Evolutionary conservation across 768 basidiomycete species (phyloP).

Genomic region (Amanita thiersii): DNA sequence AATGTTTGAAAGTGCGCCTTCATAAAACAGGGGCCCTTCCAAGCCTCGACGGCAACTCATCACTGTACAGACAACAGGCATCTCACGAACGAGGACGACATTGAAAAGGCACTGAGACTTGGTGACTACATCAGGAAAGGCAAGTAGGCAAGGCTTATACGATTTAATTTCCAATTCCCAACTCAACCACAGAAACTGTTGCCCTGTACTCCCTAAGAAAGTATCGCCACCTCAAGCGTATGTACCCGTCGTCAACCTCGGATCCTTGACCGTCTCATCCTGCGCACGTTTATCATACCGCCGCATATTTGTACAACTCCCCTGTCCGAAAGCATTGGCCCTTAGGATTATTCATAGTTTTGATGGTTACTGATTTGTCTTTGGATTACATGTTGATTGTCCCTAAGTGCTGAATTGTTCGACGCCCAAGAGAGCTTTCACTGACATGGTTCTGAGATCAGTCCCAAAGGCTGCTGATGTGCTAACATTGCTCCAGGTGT

Average conservation of each 20-base stretch:
- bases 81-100: constrained; percentile 60
- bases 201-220: constrained; percentile 78
- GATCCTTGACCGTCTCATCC: constrained; percentile 15
- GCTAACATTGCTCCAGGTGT: too few relatives aligned
- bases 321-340: too few relatives aligned
- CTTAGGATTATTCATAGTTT: too few relatives aligned
- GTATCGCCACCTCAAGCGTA: constrained; percentile 71
- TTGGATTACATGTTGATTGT: too few relatives aligned
- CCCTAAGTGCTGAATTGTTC: too few relatives aligned
- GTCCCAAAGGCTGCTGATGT: too few relatives aligned
- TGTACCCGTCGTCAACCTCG: constrained; percentile 41
- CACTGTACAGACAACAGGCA: constrained; percentile 61
- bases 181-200: constrained; percentile 53
- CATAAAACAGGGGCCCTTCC: too few relatives aligned
- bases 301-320: background rate
- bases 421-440: too few relatives aligned
- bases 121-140: constrained; percentile 86
- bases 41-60: background rate
- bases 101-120: constrained; percentile 65
- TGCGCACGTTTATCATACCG: background rate
- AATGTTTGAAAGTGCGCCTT: constrained; percentile 62
- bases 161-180: background rate
- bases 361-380: too few relatives aligned
- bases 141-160: constrained; percentile 24
- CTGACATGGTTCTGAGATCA: too few relatives aligned